These are phyloP conservation scores for Zizania latifolia DNA, from an alignment of 176 grass and related monocot genomes.

Conservation along the genomic window DNA sequence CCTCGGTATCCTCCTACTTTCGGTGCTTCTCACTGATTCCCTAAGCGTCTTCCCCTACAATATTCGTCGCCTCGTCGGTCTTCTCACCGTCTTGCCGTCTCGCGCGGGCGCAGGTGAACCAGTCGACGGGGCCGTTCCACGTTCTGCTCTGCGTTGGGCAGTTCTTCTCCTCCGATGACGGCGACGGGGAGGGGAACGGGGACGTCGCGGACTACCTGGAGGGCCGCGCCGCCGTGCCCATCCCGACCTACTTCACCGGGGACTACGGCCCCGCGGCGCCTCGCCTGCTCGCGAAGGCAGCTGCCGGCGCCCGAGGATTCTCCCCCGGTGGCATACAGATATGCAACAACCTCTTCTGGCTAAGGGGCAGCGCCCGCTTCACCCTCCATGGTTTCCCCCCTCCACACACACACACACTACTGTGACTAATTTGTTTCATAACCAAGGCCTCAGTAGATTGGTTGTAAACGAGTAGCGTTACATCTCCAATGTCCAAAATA, in stretches of 20 bases:
- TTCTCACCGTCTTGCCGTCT: not conserved
- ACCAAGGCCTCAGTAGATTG: not conserved
- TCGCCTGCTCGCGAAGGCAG: slow-evolving; percentile 53
- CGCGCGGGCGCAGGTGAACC: slow-evolving; percentile 46
- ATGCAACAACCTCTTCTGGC: slow-evolving; percentile 87
- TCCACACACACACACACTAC: not conserved
- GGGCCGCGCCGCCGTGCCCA: slow-evolving; percentile 60
- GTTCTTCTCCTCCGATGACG: slow-evolving; percentile 57
- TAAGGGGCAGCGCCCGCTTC: slow-evolving; percentile 79
- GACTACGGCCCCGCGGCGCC: slow-evolving; percentile 59
- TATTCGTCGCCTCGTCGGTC: too few relatives aligned
- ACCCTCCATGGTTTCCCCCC: slow-evolving; percentile 49
- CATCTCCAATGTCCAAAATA: not conserved
- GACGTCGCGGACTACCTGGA: slow-evolving; percentile 72
- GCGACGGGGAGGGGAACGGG: slow-evolving; percentile 16
- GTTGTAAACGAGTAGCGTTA: not conserved
- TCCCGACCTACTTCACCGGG: slow-evolving; percentile 94
- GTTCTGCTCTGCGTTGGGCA: slow-evolving; percentile 83
- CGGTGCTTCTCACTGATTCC: not conserved
- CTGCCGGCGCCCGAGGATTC: slow-evolving; percentile 37
- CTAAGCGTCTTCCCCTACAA: not conserved
- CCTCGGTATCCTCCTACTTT: slow-evolving; percentile 27
- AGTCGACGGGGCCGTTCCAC: slow-evolving; percentile 85
- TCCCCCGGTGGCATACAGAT: slow-evolving; percentile 59
- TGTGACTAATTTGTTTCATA: not conserved